Evolutionary conservation across 2,329 filamentous ascomycete species (phyloP), one percentile per base, ranked within the genome.

Genomic region (Beauveria sp.): DNA sequence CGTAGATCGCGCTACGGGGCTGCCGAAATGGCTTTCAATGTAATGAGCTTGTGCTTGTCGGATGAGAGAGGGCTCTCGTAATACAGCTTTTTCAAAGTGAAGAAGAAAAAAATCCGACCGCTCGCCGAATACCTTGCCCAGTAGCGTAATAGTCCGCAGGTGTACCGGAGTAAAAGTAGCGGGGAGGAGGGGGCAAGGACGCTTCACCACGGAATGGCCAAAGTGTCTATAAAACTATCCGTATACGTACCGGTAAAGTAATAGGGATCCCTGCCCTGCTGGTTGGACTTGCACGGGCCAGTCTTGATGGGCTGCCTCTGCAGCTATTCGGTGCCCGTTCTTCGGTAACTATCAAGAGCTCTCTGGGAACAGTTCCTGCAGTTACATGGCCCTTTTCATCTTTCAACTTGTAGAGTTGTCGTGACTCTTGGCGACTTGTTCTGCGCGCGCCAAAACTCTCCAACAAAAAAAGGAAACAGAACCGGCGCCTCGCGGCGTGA

Each of bases 1-100:
- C 49, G 49, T 52, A 53, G 57, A 60, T 60, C 49, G 57, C 26
- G 48, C 28, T 31, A 50, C 53, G 57, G 57, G 57, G 49, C 34
- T 45, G 8, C 57, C 57, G 49, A 45, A 20, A 60, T 14, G n/a
- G 18, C 31, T 31, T n/a, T 31, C 3, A 10, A 34, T 34, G 10
- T 34, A 34, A 34, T 34, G 31, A 34, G 31, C 10, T 5, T 12
- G 31, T 34, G 31, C 31, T 10, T 34, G 10, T 34, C 4, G 34
- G 18, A 34, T 42, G 5, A 31, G 22, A 51, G 34, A n/a, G 31
- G 3, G 12, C 28, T 34, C 46, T 42, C 22, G 20, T 31, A 26
- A 24, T 12, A 34, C 31, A 34, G 31, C 31, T 34, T 14, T 5
- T 34, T 34, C 9, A 34, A 10, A 34, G 31, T 34, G 31, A 34